These are phyloP conservation scores for Phytopythium helicoides DNA, from an alignment of 352 stramenopile genomes.

Conservation along the genomic window DNA sequence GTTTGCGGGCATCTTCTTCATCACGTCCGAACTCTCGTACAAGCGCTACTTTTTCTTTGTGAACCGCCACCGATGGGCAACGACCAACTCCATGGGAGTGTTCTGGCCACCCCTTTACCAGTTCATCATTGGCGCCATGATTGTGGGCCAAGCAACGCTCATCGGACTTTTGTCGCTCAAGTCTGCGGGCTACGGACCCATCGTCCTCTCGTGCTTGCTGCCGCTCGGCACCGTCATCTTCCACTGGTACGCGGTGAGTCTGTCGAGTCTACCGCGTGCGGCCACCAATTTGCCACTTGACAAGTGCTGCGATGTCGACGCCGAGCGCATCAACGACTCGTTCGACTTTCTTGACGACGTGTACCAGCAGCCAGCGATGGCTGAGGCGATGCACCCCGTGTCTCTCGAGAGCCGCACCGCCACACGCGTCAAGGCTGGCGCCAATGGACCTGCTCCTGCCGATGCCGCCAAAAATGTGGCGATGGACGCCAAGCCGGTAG, in stretches of 20 bases:
- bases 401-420: conserved; percentile 14
- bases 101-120: conserved; percentile 72
- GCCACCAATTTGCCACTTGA: conserved; percentile 58
- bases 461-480: conserved; percentile 1
- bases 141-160: conserved; percentile 62
- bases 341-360: conserved; percentile 67
- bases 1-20: conserved; percentile 63
- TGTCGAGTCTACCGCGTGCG: conserved; percentile 43
- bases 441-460: conserved; percentile 1
- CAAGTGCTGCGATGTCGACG: conserved; percentile 63
- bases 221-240: conserved; percentile 61
- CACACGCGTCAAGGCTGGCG: conserved; percentile 2
- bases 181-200: conserved; percentile 37
- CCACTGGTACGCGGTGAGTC: conserved; percentile 56
- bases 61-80: conserved; percentile 53
- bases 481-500: conserved; percentile 8
- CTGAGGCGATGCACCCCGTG: conserved; percentile 27
- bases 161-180: conserved; percentile 72
- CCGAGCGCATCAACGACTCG: conserved; percentile 41
- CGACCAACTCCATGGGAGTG: conserved; percentile 52
- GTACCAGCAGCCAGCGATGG: conserved; percentile 71
- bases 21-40: conserved; percentile 65
- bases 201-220: conserved; percentile 38
- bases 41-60: conserved; percentile 70
- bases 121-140: conserved; percentile 58